These are phyloP conservation scores for Mucor velutinosus DNA, from an alignment of 371 early-diverging fungal genomes.

Conservation along the genomic window DNA sequence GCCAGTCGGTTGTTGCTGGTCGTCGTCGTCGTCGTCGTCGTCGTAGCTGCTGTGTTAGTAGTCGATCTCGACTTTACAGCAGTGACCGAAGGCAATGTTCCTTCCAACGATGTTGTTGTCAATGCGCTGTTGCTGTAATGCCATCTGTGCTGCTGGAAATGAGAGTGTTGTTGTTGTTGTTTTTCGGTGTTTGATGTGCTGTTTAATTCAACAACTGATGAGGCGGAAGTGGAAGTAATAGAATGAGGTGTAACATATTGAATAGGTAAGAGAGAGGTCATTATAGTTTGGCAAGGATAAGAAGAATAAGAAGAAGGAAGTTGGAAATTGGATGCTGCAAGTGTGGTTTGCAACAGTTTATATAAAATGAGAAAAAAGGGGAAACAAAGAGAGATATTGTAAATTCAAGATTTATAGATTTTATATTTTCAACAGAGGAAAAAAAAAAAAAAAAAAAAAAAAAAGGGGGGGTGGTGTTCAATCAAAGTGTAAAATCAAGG, in stretches of 20 bases:
- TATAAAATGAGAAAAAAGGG: not conserved
- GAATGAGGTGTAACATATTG: conserved; percentile 30
- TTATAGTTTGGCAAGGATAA: not conserved
- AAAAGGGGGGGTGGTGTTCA: not conserved
- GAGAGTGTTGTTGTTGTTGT: not conserved
- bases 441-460: not conserved
- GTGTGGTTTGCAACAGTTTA: not conserved
- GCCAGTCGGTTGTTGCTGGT: conserved; percentile 22
- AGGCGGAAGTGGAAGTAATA: not conserved
- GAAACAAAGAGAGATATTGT: not conserved
- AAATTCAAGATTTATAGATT: conserved; percentile 4
- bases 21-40: no score
- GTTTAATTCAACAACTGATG: not conserved
- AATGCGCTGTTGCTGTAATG: not conserved
- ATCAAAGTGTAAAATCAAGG: not conserved
- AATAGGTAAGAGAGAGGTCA: conserved; percentile 29
- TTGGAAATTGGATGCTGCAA: not conserved
- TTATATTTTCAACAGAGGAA: not conserved
- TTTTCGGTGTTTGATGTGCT: not conserved
- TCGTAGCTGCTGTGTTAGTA: conserved; percentile 30
- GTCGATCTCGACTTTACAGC: conserved; percentile 4
- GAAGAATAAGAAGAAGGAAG: not conserved
- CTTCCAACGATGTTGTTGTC: not conserved
- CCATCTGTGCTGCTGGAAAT: not conserved
- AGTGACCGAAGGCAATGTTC: not conserved